Evolutionary conservation across 1,284 basidiomycete genomes (phyloP).

Genomic region (Rhizoctonia solani): DNA sequence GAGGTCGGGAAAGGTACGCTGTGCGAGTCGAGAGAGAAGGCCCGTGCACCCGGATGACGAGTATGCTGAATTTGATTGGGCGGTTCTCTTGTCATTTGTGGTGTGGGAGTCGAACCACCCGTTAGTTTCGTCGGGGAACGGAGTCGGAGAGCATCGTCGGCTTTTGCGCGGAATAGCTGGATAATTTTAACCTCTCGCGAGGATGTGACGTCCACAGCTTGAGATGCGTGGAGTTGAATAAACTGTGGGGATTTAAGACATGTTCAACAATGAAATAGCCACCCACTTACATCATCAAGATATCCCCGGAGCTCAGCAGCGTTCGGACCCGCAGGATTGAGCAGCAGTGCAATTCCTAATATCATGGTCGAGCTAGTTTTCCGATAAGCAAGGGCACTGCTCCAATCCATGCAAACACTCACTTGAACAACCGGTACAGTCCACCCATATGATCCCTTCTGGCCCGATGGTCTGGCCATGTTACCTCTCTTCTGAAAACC

Average conservation of each 20-base stretch:
- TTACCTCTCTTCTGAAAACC: conserved; percentile 3
- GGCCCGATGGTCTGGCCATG: conserved; percentile 9
- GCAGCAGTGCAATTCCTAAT: conserved; percentile 13
- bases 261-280: background rate
- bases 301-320: conserved; percentile 13
- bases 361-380: conserved; percentile 16
- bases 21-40: conserved; percentile 9
- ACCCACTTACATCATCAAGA: conserved; percentile 15
- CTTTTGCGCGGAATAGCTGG: conserved; percentile 57
- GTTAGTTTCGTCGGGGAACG: conserved; percentile 5
- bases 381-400: background rate
- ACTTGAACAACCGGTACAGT: conserved; percentile 28
- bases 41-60: background rate
- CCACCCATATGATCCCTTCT: conserved; percentile 20
- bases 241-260: background rate
- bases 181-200: conserved; percentile 43
- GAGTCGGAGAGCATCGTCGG: conserved; percentile 69
- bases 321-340: conserved; percentile 28
- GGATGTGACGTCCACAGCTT: conserved; percentile 14
- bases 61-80: background rate
- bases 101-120: background rate
- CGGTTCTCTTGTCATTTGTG: conserved; percentile 6
- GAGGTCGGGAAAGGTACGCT: background rate
- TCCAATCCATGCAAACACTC: background rate
- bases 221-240: conserved; percentile 13